Percentiles rank a stretch among this genome's conserved stretches.
phyloP scores from a whole-genome alignment of 2,329 filamentous ascomycete genomes.

The Microcyclosporella mali region DNA sequence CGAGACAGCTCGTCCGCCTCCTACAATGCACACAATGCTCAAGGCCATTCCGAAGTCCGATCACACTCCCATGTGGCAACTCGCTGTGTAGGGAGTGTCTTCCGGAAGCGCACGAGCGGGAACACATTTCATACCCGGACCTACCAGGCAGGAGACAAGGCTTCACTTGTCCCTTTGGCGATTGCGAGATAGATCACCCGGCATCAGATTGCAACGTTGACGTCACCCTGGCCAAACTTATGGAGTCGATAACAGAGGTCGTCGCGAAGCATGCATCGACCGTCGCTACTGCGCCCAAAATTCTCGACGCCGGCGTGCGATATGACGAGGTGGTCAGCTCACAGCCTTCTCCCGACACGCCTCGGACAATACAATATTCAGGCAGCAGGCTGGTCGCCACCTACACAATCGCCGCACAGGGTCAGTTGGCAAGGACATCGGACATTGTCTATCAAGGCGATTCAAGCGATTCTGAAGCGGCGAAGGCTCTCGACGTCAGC shows the following conservation, averaged over 20 bases:
- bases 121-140: slow-evolving; percentile 71
- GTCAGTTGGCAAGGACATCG: slow-evolving; percentile 50
- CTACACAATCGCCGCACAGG: slow-evolving; percentile 59
- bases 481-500: slow-evolving; percentile 40
- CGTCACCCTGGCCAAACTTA: slow-evolving; percentile 67
- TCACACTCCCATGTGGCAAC: slow-evolving; percentile 75
- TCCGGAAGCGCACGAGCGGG: slow-evolving; percentile 58
- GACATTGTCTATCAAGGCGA: slow-evolving; percentile 17
- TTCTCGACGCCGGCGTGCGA: slow-evolving; percentile 38
- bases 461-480: slow-evolving; percentile 33
- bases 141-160: slow-evolving; percentile 60
- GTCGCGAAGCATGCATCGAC: slow-evolving; percentile 39
- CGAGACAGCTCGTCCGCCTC: slow-evolving; percentile 61
- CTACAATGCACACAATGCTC: slow-evolving; percentile 75
- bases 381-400: slow-evolving; percentile 60
- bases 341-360: slow-evolving; percentile 31
- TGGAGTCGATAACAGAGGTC: slow-evolving; percentile 53
- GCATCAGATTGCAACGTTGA: slow-evolving; percentile 70
- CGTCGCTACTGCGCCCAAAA: slow-evolving; percentile 31
- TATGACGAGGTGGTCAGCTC: slow-evolving; percentile 31
- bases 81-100: slow-evolving; percentile 71
- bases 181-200: slow-evolving; percentile 66
- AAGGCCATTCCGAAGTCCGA: slow-evolving; percentile 58
- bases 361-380: slow-evolving; percentile 38
- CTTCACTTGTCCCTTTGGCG: slow-evolving; percentile 65